Evolutionary conservation across 768 basidiomycete species (phyloP), one percentile per base, ranked within the genome.

Genomic region (Mycena epipterygia): DNA sequence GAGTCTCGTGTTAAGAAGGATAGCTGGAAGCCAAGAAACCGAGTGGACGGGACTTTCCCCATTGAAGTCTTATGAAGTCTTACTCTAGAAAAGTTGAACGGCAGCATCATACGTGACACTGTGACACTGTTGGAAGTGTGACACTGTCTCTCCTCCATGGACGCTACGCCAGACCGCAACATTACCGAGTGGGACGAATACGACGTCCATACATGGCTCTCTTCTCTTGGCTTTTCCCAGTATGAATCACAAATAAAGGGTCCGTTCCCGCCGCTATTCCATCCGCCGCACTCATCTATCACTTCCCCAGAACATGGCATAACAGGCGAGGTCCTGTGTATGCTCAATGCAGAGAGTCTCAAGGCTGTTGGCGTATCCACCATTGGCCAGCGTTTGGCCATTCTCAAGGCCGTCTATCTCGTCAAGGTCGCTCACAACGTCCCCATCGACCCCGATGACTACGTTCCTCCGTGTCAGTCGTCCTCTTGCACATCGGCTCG

Each of bases 351-450:
- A n/a, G 94, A 96, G 27, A 82, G 89, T 2, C 89, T 99, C 73
- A 95, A 94, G 80, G 91, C 93, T 48, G 84, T 98, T 64, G 98
- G 98, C 11, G 88, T 99, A 48, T 78, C 88, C n/a, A 95, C 93
- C 39, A 89, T 99, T 72, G 98, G 98, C 25, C 97, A 98, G 81
- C 87, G 98, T 64, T 83, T 99, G 39, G 86, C 94, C 49, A 95
- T 99, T 72, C 90, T 99, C 79, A 97, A 96, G 80, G 92, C 93
- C 55, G 91, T 98, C 66, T 99, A 98, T 83, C 90, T 90, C 61
- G 84, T 95, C 75, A 99, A 99, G 85, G 82, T 96, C 59, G 90
- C 90, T 1, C 88, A 97, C 76, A 90, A 90, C 71, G 85, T 99
- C 59, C 90, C 93, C 41, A 90, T 97, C 73, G 94, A 95, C 67